These are phyloP conservation scores for Plantago ovata DNA, from an alignment of 257 asterid genomes.

Conservation along the genomic window DNA sequence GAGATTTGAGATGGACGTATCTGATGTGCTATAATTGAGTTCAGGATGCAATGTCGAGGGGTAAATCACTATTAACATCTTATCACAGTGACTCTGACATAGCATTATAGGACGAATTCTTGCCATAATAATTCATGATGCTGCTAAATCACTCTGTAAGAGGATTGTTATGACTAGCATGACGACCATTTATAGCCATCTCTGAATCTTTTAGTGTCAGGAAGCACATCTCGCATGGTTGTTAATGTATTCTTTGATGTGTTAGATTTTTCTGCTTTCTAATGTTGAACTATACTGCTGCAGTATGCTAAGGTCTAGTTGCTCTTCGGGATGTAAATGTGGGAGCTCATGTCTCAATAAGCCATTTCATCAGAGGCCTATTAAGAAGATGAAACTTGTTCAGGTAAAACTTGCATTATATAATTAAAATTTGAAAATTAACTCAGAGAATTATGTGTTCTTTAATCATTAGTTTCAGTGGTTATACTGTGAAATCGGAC, in stretches of 20 bases:
- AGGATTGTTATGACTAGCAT: background rate
- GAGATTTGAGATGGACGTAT: no score
- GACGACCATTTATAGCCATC: background rate
- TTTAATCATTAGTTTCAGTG: slow-evolving; percentile 1
- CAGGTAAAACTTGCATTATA: slow-evolving; percentile 44
- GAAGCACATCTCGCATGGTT: background rate
- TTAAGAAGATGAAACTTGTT: slow-evolving; percentile 81
- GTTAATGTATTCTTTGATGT: slow-evolving; percentile 2
- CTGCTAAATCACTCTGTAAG: no score
- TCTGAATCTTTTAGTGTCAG: slow-evolving; percentile 3
- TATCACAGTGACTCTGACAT: no score
- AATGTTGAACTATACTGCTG: slow-evolving; percentile 17
- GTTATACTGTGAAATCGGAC: slow-evolving; percentile 12
- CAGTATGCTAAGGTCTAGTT: slow-evolving; percentile 87
- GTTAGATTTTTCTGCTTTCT: slow-evolving; percentile 17
- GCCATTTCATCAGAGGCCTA: slow-evolving; percentile 85
- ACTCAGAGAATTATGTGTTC: slow-evolving; percentile 9
- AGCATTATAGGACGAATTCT: no score
- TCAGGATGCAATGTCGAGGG: no score
- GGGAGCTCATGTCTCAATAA: slow-evolving; percentile 80
- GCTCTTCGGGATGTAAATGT: slow-evolving; percentile 87
- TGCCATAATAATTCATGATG: no score
- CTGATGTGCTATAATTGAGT: no score
- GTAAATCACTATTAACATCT: no score
- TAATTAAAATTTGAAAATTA: slow-evolving; percentile 9